Conservation (phyloP, 495 filamentous ascomycete species). For the Aspergillus carlsbadensis region DNA sequence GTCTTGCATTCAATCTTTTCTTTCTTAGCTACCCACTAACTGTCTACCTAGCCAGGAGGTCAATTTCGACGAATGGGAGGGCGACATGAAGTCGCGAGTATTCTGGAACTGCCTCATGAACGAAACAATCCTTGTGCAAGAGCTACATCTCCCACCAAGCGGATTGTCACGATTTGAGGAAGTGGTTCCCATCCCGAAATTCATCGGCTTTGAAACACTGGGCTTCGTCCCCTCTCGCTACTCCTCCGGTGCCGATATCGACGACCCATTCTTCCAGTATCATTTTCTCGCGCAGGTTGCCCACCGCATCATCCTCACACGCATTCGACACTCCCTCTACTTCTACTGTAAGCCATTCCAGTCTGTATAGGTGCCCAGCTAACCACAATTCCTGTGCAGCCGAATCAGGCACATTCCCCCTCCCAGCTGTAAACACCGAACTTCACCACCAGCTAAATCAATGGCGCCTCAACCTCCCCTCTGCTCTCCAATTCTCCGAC, state of each 20-base stretch:
- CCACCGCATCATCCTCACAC: conserved; percentile 48
- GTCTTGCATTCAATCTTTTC: not conserved
- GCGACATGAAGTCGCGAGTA: conserved; percentile 51
- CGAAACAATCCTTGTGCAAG: conserved; percentile 48
- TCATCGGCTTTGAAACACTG: conserved; percentile 42
- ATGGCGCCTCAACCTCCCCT: conserved; percentile 47
- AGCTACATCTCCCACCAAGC: conserved; percentile 47
- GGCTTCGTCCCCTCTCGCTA: conserved; percentile 33
- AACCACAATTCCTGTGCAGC: conserved; percentile 24
- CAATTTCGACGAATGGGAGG: conserved; percentile 48
- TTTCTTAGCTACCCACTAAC: conserved; percentile 8
- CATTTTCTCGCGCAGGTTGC: conserved; percentile 51
- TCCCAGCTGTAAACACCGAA: conserved; percentile 44
- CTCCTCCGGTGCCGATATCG: conserved; percentile 33
- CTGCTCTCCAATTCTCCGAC: conserved; percentile 41
- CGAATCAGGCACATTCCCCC: conserved; percentile 46
- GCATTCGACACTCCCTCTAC: conserved; percentile 48
- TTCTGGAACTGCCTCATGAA: conserved; percentile 53
- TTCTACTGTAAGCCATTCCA: conserved; percentile 38
- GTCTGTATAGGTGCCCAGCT: not conserved
- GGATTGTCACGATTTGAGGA: conserved; percentile 46
- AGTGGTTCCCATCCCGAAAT: conserved; percentile 47
- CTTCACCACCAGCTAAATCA: conserved; percentile 48
- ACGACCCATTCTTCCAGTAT: conserved; percentile 50
- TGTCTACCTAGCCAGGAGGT: conserved; percentile 40